Evolutionary conservation across 306 rosid species (phyloP).

Genomic region (Pyrus bretschneideri): DNA sequence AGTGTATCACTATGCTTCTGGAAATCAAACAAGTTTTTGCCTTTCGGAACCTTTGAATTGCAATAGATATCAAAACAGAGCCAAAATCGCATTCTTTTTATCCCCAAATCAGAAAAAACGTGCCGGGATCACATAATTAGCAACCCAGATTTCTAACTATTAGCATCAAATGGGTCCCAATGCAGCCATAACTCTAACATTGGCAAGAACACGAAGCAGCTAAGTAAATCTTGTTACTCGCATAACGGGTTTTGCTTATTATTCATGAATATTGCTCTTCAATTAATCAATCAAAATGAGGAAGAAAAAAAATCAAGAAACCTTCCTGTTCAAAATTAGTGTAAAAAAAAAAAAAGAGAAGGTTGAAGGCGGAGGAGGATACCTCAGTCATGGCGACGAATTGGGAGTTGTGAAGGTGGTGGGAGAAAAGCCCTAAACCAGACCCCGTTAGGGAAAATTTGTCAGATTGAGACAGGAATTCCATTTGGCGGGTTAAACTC

Average conservation of each 20-base stretch:
- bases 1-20: neutral
- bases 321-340: neutral
- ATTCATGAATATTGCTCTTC: neutral
- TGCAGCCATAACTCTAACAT: neutral
- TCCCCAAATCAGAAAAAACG: neutral
- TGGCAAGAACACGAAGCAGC: neutral
- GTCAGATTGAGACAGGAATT: no score
- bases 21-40: neutral
- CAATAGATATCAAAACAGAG: neutral
- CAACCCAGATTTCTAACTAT: neutral
- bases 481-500: no score
- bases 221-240: neutral
- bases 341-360: no score
- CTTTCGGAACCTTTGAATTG: neutral
- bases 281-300: neutral
- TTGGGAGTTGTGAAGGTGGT: conserved; percentile 21
- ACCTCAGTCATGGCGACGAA: conserved; percentile 73
- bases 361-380: neutral
- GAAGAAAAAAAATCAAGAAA: neutral
- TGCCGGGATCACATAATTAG: neutral
- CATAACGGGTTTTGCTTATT: neutral
- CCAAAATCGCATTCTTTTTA: neutral
- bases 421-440: neutral
- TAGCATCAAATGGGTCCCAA: neutral
- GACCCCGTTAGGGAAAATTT: neutral